Percentiles rank a stretch among this genome's conserved stretches.
Evolutionary conservation across 2,329 filamentous ascomycete genomes (phyloP).

Genomic region (Chaetomiaceae sp.): DNA sequence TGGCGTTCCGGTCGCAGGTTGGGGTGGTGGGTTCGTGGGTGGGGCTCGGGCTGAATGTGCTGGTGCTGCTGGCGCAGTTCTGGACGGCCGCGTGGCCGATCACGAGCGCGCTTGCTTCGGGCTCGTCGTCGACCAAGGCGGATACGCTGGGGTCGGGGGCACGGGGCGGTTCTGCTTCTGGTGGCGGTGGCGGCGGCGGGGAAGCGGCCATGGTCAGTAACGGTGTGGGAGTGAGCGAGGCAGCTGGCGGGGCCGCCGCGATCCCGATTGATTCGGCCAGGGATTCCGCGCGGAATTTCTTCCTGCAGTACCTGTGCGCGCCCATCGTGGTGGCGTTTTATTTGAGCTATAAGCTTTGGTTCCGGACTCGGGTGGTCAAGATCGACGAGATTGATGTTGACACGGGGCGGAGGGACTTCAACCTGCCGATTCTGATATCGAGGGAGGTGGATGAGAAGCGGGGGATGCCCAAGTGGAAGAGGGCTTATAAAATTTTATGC

Average conservation of each 20-base stretch:
- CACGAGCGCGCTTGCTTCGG: neutral
- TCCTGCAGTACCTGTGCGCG: slow-evolving; percentile 65
- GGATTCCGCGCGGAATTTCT: slow-evolving; percentile 61
- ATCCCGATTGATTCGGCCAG: slow-evolving; percentile 30
- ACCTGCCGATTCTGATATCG: slow-evolving; percentile 70
- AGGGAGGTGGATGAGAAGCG: slow-evolving; percentile 74
- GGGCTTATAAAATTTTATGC: slow-evolving; percentile 67
- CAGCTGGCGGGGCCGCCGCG: slow-evolving; percentile 27
- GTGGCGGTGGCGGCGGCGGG: neutral
- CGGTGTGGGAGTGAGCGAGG: neutral
- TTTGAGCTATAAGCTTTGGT: slow-evolving; percentile 70
- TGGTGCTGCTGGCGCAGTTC: slow-evolving; percentile 79
- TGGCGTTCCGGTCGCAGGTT: slow-evolving; percentile 77
- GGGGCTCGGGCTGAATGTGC: slow-evolving; percentile 68
- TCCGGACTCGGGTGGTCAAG: slow-evolving; percentile 62
- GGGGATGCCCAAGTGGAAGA: slow-evolving; percentile 73
- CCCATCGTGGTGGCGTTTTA: slow-evolving; percentile 67
- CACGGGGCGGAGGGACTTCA: slow-evolving; percentile 80
- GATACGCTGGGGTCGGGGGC: neutral
- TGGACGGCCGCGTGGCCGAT: slow-evolving; percentile 82
- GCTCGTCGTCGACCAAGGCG: neutral
- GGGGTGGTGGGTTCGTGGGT: slow-evolving; percentile 77
- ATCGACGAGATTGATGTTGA: slow-evolving; percentile 77
- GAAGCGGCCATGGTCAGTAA: neutral
- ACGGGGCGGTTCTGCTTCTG: too few relatives aligned